Base-by-base conservation (phyloP, 129 eudicot genomes). In the Tagetes patula region DNA sequence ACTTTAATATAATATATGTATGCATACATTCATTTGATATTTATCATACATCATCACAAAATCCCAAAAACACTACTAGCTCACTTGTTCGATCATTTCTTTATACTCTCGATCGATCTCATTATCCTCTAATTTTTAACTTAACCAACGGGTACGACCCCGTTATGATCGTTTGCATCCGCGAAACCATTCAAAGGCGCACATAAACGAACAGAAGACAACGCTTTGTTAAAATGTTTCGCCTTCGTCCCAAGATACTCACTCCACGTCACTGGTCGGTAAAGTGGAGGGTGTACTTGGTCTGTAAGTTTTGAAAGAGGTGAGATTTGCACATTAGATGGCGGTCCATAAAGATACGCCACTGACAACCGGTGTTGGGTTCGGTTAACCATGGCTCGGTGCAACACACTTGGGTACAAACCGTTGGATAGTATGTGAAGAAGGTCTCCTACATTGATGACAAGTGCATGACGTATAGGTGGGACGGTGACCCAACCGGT, bases 391-490 rank as follows among this genome's bases (percentile, higher is more conserved):
- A 91, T 74, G 69, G 90, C 97, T 33, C 96, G 93, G 65, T 91
- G 97, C 52, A 86, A 80, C 46, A 88, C 97, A 11, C 91, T 91
- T 8, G 91, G 91, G 77, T 88, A 91, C 74, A 72, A 60, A 60
- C 97, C 97, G 76, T 91, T 91, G 31, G 96, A 86, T 36, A 91
- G 80, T 56, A 91, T 88, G 76, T 91, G 97, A 12, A 91, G 65
- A 0, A 91, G 88, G 80, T 91, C 97, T 1, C 97, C 97, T 27
- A 85, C 87, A 76, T 91, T 86, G 58, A 91, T 74, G 43, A 88
- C 91, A 7, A 91, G 84, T 2, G 92, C 96, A 12, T 87, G 87
- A 0, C 79, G 75, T 36, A 77, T 79, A 10, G 97, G 97, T 7
- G 85, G 91, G 20, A 91, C 93, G 6, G 86, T 81, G 58, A 85